These are phyloP conservation scores for Rugonectria rugulosa DNA, from an alignment of 2,329 filamentous ascomycete genomes.

Conservation along the genomic window DNA sequence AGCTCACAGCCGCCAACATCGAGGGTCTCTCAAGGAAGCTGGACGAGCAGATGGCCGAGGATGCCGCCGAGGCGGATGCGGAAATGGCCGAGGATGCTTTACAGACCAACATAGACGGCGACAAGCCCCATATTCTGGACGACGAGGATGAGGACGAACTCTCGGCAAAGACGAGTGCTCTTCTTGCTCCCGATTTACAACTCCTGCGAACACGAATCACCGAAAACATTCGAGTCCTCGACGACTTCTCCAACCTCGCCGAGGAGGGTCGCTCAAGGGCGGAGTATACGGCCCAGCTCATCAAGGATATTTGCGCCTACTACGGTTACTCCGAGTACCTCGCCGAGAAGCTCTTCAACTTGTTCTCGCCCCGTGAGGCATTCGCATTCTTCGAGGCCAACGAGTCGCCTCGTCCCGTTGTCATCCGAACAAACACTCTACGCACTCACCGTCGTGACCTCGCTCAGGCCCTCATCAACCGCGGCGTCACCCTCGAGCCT, in stretches of 20 bases:
- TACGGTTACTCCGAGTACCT: constrained; percentile 95
- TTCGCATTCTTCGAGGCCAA: constrained; percentile 99
- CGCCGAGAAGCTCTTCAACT: constrained; percentile 93
- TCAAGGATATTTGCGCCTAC: constrained; percentile 94
- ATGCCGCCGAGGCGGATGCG: constrained; percentile 82
- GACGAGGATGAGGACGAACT: constrained; percentile 69
- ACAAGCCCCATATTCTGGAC: constrained; percentile 71
- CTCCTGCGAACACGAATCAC: constrained; percentile 88
- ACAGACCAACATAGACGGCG: constrained; percentile 91
- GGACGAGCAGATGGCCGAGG: constrained; percentile 77
- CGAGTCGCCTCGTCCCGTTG: constrained; percentile 90
- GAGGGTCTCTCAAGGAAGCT: constrained; percentile 87
- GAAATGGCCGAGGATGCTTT: constrained; percentile 86
- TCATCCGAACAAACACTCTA: constrained; percentile 96
- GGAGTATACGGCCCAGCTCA: constrained; percentile 85
- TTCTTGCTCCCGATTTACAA: constrained; percentile 88
- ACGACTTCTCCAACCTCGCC: constrained; percentile 83
- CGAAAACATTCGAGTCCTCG: constrained; percentile 89
- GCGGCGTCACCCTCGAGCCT: constrained; percentile 93
- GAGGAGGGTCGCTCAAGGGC: constrained; percentile 82
- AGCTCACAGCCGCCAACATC: constrained; percentile 94
- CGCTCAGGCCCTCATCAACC: constrained; percentile 92
- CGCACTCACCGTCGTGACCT: constrained; percentile 79
- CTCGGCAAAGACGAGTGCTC: constrained; percentile 64
- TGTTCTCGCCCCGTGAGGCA: constrained; percentile 92